These are phyloP conservation scores for Naganishia kalamii DNA, from an alignment of 768 basidiomycete genomes.

Conservation along the genomic window DNA sequence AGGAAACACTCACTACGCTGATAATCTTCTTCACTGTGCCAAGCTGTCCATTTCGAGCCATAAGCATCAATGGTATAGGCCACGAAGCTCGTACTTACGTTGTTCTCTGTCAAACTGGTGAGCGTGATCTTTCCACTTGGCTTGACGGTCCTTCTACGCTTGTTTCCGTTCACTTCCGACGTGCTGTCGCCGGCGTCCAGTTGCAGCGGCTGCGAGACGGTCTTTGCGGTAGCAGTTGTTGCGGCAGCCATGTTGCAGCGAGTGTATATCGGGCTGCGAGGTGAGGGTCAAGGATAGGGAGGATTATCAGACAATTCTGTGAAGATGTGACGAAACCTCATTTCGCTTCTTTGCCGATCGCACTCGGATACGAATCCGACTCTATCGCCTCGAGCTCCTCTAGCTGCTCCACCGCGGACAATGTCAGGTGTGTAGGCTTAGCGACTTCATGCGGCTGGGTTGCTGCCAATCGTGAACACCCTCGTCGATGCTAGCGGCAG, in stretches of 20 bases:
- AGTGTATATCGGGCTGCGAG: too few species aligned
- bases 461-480: too few species aligned
- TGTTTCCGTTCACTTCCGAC: conserved; percentile 4
- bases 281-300: too few species aligned
- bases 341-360: too few species aligned
- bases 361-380: too few species aligned
- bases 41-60: conserved; percentile 18
- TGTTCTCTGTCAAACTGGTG: conserved; percentile 43
- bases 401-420: too few species aligned
- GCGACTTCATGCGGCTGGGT: too few species aligned
- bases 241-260: conserved; percentile 8
- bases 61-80: not conserved
- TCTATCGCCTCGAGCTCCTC: too few species aligned
- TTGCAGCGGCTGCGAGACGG: conserved; percentile 15
- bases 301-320: too few species aligned
- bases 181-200: not conserved
- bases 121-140: conserved; percentile 41
- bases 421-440: too few species aligned
- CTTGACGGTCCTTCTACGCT: conserved; percentile 28
- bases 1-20: conserved; percentile 30
- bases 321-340: too few species aligned
- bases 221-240: conserved; percentile 12
- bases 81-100: conserved; percentile 32
- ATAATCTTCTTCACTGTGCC: conserved; percentile 42
- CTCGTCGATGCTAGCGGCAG: too few species aligned